Percentiles rank a stretch among this genome's conserved stretches.
Conservation (phyloP, 1,139 yeast genomes). For the Hemisphaericaspora xylanilytica region DNA sequence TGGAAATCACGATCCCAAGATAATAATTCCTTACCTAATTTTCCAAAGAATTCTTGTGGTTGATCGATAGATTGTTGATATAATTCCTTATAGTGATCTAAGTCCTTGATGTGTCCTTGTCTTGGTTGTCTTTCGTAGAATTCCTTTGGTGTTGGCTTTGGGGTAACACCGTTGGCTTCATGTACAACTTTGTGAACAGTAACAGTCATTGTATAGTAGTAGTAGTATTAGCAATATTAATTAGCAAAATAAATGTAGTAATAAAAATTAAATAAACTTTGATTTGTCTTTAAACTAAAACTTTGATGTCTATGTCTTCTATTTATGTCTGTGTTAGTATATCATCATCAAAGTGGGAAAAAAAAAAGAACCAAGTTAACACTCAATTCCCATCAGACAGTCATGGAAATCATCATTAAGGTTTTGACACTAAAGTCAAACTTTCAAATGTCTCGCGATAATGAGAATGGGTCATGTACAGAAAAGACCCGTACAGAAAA, state of each 20-base stretch:
- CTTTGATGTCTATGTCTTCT: neutral
- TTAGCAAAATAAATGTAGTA: neutral
- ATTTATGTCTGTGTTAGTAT: neutral
- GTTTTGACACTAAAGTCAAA: no score
- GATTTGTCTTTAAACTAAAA: neutral
- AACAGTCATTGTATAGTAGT: constrained; percentile 17
- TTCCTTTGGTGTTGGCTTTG: constrained; percentile 69
- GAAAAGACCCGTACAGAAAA: no score
- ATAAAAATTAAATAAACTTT: no score
- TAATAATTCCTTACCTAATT: constrained; percentile 72
- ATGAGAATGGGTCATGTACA: no score
- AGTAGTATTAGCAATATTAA: neutral
- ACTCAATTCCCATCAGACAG: neutral
- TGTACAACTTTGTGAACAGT: constrained; percentile 57
- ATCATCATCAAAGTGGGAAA: neutral
- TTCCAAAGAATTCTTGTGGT: constrained; percentile 84
- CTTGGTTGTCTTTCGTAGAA: constrained; percentile 74
- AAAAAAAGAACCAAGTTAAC: no score
- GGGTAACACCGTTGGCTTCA: constrained; percentile 70
- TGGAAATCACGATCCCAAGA: constrained; percentile 84
- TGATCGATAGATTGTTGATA: constrained; percentile 75
- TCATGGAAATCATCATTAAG: no score
- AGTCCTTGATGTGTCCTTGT: constrained; percentile 43
- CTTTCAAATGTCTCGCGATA: no score
- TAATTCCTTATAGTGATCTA: constrained; percentile 72